Percentiles rank a stretch among this genome's conserved stretches.
Conservation (phyloP, 78 protist genomes). For the Dictyostelium firmibasis region DNA sequence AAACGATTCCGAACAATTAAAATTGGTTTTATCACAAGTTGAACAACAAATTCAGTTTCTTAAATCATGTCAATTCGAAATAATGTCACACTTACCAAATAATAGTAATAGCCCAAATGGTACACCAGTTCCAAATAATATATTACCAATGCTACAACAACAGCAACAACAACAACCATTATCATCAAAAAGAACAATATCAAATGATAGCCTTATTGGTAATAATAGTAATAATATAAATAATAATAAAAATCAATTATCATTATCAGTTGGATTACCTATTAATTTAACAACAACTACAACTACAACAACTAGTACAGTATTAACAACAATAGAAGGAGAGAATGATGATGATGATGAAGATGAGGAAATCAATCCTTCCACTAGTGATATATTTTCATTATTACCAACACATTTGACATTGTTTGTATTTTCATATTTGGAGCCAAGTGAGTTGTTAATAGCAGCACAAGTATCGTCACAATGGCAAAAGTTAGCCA, state of each 20-base stretch:
- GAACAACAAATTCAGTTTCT: slow-evolving; percentile 12
- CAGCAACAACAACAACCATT: not conserved
- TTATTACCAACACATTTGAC: slow-evolving; percentile 51
- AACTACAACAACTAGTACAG: not conserved
- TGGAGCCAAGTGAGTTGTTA: slow-evolving; percentile 18
- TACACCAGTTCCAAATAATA: not conserved
- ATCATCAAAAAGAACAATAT: not conserved
- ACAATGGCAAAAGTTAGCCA: slow-evolving; percentile 17
- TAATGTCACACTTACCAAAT: not conserved
- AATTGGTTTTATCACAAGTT: not conserved
- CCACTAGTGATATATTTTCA: slow-evolving; percentile 19
- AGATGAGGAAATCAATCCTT: not conserved
- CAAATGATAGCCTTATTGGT: not conserved
- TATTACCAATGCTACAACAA: not conserved
- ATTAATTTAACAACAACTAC: not conserved
- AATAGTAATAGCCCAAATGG: not conserved
- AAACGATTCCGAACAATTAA: slow-evolving; percentile 28
- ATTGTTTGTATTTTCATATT: slow-evolving; percentile 27
- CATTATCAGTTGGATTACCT: not conserved
- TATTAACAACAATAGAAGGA: not conserved
- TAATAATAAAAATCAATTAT: not conserved
- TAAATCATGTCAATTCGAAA: slow-evolving; percentile 25
- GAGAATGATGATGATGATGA: slow-evolving; percentile 14
- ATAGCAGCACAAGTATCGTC: slow-evolving; percentile 7
- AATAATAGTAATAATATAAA: not conserved